These are phyloP conservation scores for Kluyveromyces wickerhamii DNA, from an alignment of 805 yeast species.

Conservation along the genomic window DNA sequence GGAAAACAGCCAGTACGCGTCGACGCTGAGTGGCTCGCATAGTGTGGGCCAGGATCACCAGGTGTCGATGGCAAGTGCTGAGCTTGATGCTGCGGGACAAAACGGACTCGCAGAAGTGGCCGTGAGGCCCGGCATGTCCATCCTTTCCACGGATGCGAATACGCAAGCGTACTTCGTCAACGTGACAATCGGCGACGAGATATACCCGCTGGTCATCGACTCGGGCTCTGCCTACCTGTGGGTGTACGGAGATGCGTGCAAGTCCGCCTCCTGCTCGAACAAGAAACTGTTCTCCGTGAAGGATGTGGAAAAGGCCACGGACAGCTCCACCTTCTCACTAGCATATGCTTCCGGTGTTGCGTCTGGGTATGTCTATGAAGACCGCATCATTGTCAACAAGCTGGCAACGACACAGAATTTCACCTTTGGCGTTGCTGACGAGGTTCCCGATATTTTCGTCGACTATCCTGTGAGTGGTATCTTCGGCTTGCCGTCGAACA, in stretches of 20 bases:
- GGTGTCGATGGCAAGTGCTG: too few relatives aligned
- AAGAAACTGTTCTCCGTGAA: conserved; percentile 27
- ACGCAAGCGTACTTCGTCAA: conserved; percentile 34
- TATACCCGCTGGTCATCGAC: conserved; percentile 48
- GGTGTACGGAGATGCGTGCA: conserved; percentile 50
- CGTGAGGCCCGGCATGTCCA: conserved; percentile 23
- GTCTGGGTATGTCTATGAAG: conserved; percentile 39
- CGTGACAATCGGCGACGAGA: conserved; percentile 33
- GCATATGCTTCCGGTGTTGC: conserved; percentile 49
- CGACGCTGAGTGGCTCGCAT: too few relatives aligned
- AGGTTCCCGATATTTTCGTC: conserved; percentile 46
- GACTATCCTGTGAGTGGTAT: conserved; percentile 51
- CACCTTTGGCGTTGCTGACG: conserved; percentile 45
- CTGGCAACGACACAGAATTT: conserved; percentile 33
- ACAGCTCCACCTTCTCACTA: conserved; percentile 36
- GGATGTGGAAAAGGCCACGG: conserved; percentile 6
- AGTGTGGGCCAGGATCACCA: too few relatives aligned
- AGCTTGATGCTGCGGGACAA: too few relatives aligned
- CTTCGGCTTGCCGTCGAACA: conserved; percentile 47
- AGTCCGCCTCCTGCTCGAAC: conserved; percentile 35
- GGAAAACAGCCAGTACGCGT: background rate
- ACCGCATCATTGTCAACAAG: conserved; percentile 27
- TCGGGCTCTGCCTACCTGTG: conserved; percentile 61
- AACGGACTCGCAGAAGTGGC: conserved; percentile 12
- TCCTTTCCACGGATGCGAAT: conserved; percentile 21